Evolutionary conservation across 352 stramenopile species (phyloP).

Genomic region (Plasmopara halstedii): DNA sequence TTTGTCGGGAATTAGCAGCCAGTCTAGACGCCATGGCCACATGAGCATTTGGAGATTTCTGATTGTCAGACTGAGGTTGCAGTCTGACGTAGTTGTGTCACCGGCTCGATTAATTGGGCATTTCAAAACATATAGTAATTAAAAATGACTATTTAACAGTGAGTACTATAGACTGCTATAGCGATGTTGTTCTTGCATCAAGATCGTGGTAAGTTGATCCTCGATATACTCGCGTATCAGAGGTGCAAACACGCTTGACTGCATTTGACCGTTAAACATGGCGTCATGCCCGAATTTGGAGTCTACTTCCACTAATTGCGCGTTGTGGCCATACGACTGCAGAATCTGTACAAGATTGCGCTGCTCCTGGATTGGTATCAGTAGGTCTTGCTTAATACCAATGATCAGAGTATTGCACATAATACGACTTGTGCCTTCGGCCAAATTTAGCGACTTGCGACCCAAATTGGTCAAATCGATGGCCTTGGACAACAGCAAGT

Average conservation of each 20-base stretch:
- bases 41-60: constrained; percentile 7
- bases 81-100: constrained; percentile 4
- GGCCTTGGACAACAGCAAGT: constrained; percentile 80
- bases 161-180: constrained; percentile 63
- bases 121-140: too few species aligned
- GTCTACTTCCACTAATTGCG: constrained; percentile 63
- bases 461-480: constrained; percentile 84
- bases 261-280: constrained; percentile 82
- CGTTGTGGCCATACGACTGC: constrained; percentile 63
- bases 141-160: neutral
- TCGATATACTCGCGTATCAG: constrained; percentile 67
- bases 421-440: constrained; percentile 68
- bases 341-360: constrained; percentile 73
- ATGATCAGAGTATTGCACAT: constrained; percentile 58
- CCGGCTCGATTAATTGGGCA: neutral
- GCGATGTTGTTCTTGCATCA: constrained; percentile 65
- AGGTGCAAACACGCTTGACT: constrained; percentile 65
- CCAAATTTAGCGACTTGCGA: constrained; percentile 56
- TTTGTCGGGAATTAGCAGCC: constrained; percentile 33
- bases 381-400: constrained; percentile 75
- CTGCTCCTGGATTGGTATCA: constrained; percentile 82
- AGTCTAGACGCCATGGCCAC: constrained; percentile 20
- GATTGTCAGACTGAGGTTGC: constrained; percentile 8
- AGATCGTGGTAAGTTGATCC: constrained; percentile 37
- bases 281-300: constrained; percentile 84